Evolutionary conservation across 2,329 filamentous ascomycete species (phyloP), one percentile per base, ranked within the genome.

Genomic region (Leptoxyphium fumago): DNA sequence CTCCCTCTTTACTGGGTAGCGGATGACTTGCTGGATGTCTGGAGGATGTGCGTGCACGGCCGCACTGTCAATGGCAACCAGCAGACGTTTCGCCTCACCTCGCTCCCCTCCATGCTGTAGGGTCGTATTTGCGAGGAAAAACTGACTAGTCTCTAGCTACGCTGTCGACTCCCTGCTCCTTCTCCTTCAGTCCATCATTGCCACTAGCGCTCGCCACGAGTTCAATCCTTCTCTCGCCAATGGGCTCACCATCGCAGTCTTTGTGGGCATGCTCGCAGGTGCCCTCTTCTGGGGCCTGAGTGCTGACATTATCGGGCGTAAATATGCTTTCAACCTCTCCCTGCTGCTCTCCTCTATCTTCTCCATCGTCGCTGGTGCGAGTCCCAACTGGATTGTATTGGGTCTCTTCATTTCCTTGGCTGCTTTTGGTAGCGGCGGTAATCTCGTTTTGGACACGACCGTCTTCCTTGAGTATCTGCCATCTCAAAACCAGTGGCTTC

Each of bases 211-310:
- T 2, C 75, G 64, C 42, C 67, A 65, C 42, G 78, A 82, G 52
- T 80, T 82, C 52, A 51, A 69, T 2, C 64, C 67, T 1, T 68
- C 71, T 18, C 82, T 75, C 50, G 53, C 55, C 2, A 52, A 57
- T 38, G 78, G 71, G 8, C 64, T 82, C 39, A 82, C 73, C 2
- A 72, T 82, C 41, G 72, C 79, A 5, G 71, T 70, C 1, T 83
- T 80, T 52, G 67, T 71, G 8, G 68, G 68, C 46, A 69, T 71
- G 65, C 65, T 71, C 42, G 48, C 65, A 0, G 74, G 78, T 1
- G 77, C 77, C 13, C 56, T 82, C 21, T 82, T 83, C 61, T 84
- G 80, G 79, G 80, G 80, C 2, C 61, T 81, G 28, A 70, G 69
- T 2, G 78, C 78, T 17, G 80, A 84, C 53, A 70, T 84, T 29